Percentiles rank a stretch among this genome's conserved stretches.
These are phyloP conservation scores for Papiliotrema fonsecae DNA, from an alignment of 1,284 basidiomycete genomes.

Conservation along the genomic window DNA sequence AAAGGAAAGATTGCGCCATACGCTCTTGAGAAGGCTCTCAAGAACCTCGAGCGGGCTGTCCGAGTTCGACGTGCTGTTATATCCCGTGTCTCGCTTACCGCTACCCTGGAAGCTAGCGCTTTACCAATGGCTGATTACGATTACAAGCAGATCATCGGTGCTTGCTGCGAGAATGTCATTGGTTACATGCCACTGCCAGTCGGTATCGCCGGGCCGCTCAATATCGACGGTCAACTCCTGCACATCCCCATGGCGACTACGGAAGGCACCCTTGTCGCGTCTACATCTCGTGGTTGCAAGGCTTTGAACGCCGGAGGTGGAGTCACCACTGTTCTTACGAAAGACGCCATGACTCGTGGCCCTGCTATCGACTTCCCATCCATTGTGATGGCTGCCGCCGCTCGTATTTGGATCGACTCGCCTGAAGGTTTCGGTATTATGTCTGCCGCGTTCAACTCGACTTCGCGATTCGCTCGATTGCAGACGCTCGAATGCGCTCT, in stretches of 20 bases:
- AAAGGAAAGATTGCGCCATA: slow-evolving; percentile 91
- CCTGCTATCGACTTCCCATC: slow-evolving; percentile 95
- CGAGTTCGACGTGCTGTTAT: slow-evolving; percentile 81
- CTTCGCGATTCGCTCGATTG: slow-evolving; percentile 82
- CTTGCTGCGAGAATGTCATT: slow-evolving; percentile 98
- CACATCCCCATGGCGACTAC: slow-evolving; percentile 99
- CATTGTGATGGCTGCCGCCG: slow-evolving; percentile 71
- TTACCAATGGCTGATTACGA: slow-evolving; percentile 85
- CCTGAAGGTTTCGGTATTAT: slow-evolving; percentile 72
- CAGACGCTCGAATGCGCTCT: slow-evolving; percentile 76
- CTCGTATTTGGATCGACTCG: slow-evolving; percentile 84
- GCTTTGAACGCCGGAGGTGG: slow-evolving; percentile 94
- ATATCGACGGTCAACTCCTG: slow-evolving; percentile 76
- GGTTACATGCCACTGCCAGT: slow-evolving; percentile 96
- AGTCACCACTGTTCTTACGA: slow-evolving; percentile 85
- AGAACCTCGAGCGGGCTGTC: slow-evolving; percentile 82
- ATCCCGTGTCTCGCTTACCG: slow-evolving; percentile 79
- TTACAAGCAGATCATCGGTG: slow-evolving; percentile 90
- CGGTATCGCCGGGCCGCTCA: slow-evolving; percentile 93
- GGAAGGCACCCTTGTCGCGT: slow-evolving; percentile 96
- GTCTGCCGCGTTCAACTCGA: slow-evolving; percentile 87
- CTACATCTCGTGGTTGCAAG: slow-evolving; percentile 95
- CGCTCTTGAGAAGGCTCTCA: slow-evolving; percentile 87
- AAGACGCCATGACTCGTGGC: slow-evolving; percentile 97
- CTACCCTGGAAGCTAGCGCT: slow-evolving; percentile 77